Conservation (phyloP, 257 asterid genomes). For the Cynanchum wilfordii region DNA sequence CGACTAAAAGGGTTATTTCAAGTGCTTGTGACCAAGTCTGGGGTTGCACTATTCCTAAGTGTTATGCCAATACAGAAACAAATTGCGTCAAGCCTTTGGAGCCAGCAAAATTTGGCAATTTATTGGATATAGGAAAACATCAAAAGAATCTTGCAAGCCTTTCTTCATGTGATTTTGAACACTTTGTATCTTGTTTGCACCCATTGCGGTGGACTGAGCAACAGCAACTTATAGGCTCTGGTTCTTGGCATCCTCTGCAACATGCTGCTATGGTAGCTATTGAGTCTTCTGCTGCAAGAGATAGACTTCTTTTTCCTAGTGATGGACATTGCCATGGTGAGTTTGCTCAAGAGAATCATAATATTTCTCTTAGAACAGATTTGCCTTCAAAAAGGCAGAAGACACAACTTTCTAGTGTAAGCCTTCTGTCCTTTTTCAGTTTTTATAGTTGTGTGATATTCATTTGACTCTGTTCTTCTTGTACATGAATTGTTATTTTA, state of each 20-base stretch:
- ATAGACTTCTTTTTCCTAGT: constrained; percentile 51
- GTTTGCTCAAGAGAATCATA: constrained; percentile 31
- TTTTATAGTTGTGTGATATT: neutral
- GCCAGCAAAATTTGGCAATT: constrained; percentile 7
- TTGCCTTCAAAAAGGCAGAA: constrained; percentile 61
- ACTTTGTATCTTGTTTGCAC: constrained; percentile 57
- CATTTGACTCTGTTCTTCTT: neutral
- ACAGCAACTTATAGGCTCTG: constrained; percentile 20
- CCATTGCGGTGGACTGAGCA: constrained; percentile 73
- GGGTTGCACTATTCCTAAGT: constrained; percentile 18
- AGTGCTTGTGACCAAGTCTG: constrained; percentile 62
- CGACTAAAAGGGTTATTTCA: constrained; percentile 59
- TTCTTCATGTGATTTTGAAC: constrained; percentile 21
- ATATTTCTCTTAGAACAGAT: constrained; percentile 26
- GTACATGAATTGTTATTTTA: neutral
- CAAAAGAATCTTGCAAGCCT: constrained; percentile 12
- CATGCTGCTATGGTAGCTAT: constrained; percentile 92
- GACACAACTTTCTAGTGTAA: constrained; percentile 24
- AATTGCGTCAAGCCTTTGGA: constrained; percentile 24
- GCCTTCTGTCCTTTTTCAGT: constrained; percentile 8
- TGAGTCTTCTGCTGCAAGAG: constrained; percentile 74
- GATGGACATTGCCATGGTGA: constrained; percentile 22
- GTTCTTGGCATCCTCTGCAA: constrained; percentile 67
- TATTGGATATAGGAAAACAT: constrained; percentile 25
- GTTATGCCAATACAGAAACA: constrained; percentile 23